A percentile compares a stretch with the other conserved stretches of the same genome.
These are phyloP conservation scores for Kazachstania martiniae DNA, from an alignment of 805 yeast genomes.

Conservation along the genomic window DNA sequence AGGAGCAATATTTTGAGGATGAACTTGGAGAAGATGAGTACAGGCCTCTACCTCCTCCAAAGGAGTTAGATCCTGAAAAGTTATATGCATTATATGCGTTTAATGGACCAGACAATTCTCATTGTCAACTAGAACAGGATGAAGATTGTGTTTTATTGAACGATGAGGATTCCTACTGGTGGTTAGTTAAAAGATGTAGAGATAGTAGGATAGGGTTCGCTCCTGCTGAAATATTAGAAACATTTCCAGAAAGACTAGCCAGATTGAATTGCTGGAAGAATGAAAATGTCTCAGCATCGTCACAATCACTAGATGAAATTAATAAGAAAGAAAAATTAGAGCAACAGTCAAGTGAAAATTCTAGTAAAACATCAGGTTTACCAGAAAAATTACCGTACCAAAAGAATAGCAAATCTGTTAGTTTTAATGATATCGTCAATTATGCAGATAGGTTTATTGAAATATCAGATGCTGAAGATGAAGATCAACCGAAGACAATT, in stretches of 20 bases:
- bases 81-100: constrained; percentile 83
- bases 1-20: constrained; percentile 7
- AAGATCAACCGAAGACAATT: constrained; percentile 10
- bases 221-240: constrained; percentile 91
- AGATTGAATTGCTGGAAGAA: constrained; percentile 86
- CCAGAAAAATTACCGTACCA: constrained; percentile 11
- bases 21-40: constrained; percentile 33
- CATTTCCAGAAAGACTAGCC: constrained; percentile 84
- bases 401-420: constrained; percentile 23
- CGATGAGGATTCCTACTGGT: constrained; percentile 93
- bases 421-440: constrained; percentile 26
- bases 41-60: constrained; percentile 48
- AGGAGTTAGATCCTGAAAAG: constrained; percentile 70
- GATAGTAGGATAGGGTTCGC: constrained; percentile 83
- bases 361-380: constrained; percentile 3
- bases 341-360: neutral
- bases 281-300: constrained; percentile 39
- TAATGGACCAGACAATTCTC: constrained; percentile 87
- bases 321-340: constrained; percentile 2
- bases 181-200: constrained; percentile 58
- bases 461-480: constrained; percentile 6
- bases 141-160: constrained; percentile 75
- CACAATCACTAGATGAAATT: constrained; percentile 3
- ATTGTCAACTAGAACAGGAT: constrained; percentile 67
- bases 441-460: constrained; percentile 25